Conservation (phyloP, 176 grass and related monocot species). For the Oryza punctata region DNA sequence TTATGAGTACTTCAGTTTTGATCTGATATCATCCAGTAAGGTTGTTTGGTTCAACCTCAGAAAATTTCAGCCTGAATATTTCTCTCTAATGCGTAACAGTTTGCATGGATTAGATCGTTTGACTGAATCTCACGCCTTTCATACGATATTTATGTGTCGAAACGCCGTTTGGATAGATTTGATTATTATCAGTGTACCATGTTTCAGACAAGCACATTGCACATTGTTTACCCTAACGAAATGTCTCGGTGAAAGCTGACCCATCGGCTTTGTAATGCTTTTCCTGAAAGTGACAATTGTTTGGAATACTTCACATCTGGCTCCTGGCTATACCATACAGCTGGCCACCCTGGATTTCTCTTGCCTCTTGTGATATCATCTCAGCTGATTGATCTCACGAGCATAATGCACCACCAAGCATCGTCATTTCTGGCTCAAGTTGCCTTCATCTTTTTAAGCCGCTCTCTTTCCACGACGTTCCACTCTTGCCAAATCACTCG, state of each 20-base stretch:
- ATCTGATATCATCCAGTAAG: background rate
- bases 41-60: background rate
- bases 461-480: too few species aligned
- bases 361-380: slow-evolving; percentile 2
- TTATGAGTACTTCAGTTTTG: background rate
- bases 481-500: background rate
- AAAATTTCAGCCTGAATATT: background rate
- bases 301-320: slow-evolving; percentile 5
- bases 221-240: background rate
- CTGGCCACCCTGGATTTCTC: background rate
- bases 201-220: background rate
- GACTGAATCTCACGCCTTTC: background rate
- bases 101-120: background rate
- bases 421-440: background rate
- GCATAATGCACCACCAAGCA: background rate
- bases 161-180: background rate
- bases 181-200: background rate
- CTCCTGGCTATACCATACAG: background rate
- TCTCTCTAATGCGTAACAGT: background rate
- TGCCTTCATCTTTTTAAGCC: background rate
- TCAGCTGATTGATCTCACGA: slow-evolving; percentile 9
- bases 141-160: background rate
- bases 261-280: slow-evolving; percentile 10
- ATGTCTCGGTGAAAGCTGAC: slow-evolving; percentile 3
- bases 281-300: slow-evolving; percentile 35